Evolutionary conservation across 208 protist genomes (phyloP), one percentile per base, ranked within the genome.

Genomic region (Lotmaria passim): DNA sequence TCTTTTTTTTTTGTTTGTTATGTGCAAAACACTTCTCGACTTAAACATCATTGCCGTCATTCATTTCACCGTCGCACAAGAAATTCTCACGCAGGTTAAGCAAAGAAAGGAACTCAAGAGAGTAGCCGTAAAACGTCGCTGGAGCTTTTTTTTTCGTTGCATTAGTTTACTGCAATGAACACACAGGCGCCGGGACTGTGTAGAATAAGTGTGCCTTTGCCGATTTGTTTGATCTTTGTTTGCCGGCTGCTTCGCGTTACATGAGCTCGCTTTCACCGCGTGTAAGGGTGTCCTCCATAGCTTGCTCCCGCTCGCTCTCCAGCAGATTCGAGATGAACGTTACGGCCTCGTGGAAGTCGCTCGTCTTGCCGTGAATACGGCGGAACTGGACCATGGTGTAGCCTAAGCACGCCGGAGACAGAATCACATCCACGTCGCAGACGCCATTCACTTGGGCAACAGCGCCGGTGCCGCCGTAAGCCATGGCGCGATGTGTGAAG

Each of bases 311-410:
- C 60, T 96, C 91, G 21, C 69, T 26, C 36, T 91, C 88, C 11
- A 96, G 63, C 44, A 93, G 24, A 58, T 84, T 87, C 1, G 88
- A 87, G 33, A 96, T 86, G 63, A 82, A 96, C 0, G 58, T 68
- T 17, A 96, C 86, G 3, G 86, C 85, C 73, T 96, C 91, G 61
- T 93, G 91, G 66, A 93, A 96, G 61, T 91, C 87, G n/a, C 75
- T 86, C 7, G 91, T 96, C 31, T 83, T 90, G 6, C 91, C 91
- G 53, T 90, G 77, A 66, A 96, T 93, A 69, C 87, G 82, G 14
- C 86, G 79, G 52, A 93, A 89, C 14, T 81, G 85, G 14, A 96
- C 79, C 48, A 93, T 61, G 12, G 86, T 92, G 77, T 96, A 96
- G 23, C 86, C 91, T 0, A 86, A 66, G 53, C 81, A 79, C 12